A percentile compares a stretch with the other conserved stretches of the same genome.
Evolutionary conservation across 106 monocot species (phyloP).

Genomic region (Acanthochlamys bracteata): DNA sequence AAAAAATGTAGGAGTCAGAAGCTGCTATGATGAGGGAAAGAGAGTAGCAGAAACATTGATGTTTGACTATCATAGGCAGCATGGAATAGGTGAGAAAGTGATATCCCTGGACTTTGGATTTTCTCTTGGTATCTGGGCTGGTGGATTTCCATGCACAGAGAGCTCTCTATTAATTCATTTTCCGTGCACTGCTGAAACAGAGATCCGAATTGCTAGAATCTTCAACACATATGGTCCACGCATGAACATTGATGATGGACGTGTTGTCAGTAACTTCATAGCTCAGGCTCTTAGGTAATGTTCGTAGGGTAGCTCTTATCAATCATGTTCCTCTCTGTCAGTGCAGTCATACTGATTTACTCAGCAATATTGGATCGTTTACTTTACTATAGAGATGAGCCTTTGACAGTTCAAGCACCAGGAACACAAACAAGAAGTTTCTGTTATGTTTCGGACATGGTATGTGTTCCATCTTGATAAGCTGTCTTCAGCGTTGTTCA

Average conservation of each 20-base stretch:
- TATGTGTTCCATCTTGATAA: conserved; percentile 4
- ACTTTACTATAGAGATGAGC: conserved; percentile 51
- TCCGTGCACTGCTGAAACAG: conserved; percentile 16
- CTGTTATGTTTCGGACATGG: conserved; percentile 98
- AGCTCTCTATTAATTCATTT: too few relatives aligned
- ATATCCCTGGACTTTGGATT: background rate
- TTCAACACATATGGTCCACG: conserved; percentile 98
- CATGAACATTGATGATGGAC: conserved; percentile 99
- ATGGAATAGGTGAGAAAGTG: conserved; percentile 50
- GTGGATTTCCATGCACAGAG: background rate
- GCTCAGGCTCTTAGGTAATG: conserved; percentile 88
- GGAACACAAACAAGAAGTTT: conserved; percentile 97
- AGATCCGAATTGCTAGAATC: conserved; percentile 96
- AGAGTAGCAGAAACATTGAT: conserved; percentile 71
- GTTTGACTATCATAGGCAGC: conserved; percentile 80
- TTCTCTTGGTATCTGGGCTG: background rate
- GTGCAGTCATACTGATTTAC: background rate
- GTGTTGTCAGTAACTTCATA: conserved; percentile 97
- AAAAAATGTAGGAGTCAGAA: conserved; percentile 45
- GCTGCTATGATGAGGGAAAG: conserved; percentile 84
- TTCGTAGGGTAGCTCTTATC: background rate
- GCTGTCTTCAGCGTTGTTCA: background rate
- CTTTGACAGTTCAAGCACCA: conserved; percentile 82
- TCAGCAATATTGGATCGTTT: background rate
- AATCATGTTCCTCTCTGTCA: background rate